Evolutionary conservation across 352 stramenopile species (phyloP), one percentile per base, ranked within the genome.

Genomic region (Thraustochytrium striatum): DNA sequence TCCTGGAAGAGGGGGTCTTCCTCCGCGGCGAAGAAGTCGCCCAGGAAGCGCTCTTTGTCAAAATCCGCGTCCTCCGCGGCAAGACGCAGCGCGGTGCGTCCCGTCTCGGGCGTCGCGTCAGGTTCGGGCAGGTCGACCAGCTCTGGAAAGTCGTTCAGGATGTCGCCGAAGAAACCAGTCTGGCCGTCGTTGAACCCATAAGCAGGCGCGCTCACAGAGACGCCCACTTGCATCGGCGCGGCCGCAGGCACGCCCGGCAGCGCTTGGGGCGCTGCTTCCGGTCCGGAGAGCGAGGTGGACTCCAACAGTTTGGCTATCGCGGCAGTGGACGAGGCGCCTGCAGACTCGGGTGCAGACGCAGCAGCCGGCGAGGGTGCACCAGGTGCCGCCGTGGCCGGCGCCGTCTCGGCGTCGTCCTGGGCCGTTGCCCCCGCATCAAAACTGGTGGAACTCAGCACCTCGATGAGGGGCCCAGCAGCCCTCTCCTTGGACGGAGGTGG

Each of bases 141-240:
- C 61, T 96, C 92, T 32, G 89, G 88, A n/a, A 95, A 88, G 72
- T 95, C 89, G 36, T 92, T 88, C 90, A 91, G 96, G 83, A 88
- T 93, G 80, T 86, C 65, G 36, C 50, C 86, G 83, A 94, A 98
- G 81, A 98, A 94, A 72, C 94, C 89, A 25, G 86, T 88, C 85
- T 96, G 96, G 35, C 90, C 87, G 75, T 93, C 90, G 79, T 96
- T 95, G 81, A 98, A 97, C 28, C 95, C 95, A 81, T 98, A 98
- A 21, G 85, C 86, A 41, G 52, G 44, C 47, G 32, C 21, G 11
- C n/a, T n/a, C n/a, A n/a, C n/a, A n/a, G n/a, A n/a, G n/a, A n/a
- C n/a, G n/a, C n/a, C n/a, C n/a, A n/a, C n/a, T n/a, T n/a, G n/a
- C n/a, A n/a, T n/a, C n/a, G n/a, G n/a, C n/a, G n/a, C n/a, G n/a